Percentiles rank a stretch among this genome's conserved stretches.
Evolutionary conservation across 1,139 yeast species (phyloP).

Genomic region (Debaryomycetaceae sp.): DNA sequence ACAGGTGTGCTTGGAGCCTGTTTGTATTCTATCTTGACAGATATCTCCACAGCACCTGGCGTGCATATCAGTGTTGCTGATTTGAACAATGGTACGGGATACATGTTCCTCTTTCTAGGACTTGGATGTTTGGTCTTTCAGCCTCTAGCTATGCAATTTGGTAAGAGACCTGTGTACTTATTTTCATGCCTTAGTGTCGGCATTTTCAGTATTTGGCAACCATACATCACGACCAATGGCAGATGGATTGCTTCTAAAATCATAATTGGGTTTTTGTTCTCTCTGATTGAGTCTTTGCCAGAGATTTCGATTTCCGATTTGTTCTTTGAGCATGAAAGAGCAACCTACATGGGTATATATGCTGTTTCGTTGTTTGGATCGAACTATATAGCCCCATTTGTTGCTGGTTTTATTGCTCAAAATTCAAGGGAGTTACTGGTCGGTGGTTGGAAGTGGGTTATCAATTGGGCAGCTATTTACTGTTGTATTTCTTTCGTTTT

Average conservation of each 20-base stretch:
- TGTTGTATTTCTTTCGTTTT: constrained; percentile 3
- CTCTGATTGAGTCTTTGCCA: constrained; percentile 55
- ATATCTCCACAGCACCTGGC: constrained; percentile 20
- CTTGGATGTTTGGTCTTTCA: constrained; percentile 47
- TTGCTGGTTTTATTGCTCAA: constrained; percentile 49
- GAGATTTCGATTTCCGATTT: constrained; percentile 50
- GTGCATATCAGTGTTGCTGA: constrained; percentile 27
- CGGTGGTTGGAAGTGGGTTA: constrained; percentile 45
- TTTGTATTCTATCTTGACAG: constrained; percentile 41
- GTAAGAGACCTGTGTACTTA: constrained; percentile 50
- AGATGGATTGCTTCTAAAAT: constrained; percentile 41
- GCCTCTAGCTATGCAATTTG: constrained; percentile 51
- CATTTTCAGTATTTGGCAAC: constrained; percentile 38
- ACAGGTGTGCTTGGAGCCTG: constrained; percentile 48
- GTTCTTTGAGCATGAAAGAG: constrained; percentile 51
- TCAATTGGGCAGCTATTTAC: constrained; percentile 4
- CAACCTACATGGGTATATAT: constrained; percentile 29
- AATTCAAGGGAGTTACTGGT: constrained; percentile 15
- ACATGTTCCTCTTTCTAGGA: constrained; percentile 46
- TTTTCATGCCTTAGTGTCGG: constrained; percentile 24
- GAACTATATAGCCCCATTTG: constrained; percentile 14
- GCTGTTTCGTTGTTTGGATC: constrained; percentile 5
- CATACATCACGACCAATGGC: constrained; percentile 33
- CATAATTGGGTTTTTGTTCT: constrained; percentile 47
- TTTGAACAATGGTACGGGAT: constrained; percentile 51